These are phyloP conservation scores for Euphrasia arctica DNA, from an alignment of 305 asterid genomes.

Conservation along the genomic window DNA sequence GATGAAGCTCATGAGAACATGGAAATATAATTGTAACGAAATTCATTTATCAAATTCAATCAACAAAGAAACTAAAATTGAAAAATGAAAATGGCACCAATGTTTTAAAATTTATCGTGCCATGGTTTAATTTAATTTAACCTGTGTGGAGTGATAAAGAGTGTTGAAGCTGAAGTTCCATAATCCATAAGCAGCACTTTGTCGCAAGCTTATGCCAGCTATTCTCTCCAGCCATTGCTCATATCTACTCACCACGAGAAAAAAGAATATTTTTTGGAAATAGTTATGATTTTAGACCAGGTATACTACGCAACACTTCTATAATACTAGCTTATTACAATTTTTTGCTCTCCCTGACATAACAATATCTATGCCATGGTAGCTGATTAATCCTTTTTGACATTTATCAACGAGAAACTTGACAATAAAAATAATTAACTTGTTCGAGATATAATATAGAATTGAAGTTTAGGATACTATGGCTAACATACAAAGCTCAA, in stretches of 20 bases:
- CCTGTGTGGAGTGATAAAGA: conserved; percentile 94
- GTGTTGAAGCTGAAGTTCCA: conserved; percentile 93
- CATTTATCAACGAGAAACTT: background rate
- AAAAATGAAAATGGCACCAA: conserved; percentile 1
- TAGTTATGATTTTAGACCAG: conserved; percentile 16
- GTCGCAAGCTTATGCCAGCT: conserved; percentile 80
- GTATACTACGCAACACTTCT: conserved; percentile 17
- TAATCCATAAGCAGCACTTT: conserved; percentile 94
- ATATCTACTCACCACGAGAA: conserved; percentile 49
- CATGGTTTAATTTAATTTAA: conserved; percentile 33
- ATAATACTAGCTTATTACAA: conserved; percentile 14
- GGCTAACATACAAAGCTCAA: too few relatives aligned
- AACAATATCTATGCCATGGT: background rate
- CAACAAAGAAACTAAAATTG: background rate
- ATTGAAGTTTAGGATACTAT: too few relatives aligned
- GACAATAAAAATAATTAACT: background rate
- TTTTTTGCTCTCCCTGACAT: background rate
- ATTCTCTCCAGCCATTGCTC: conserved; percentile 71
- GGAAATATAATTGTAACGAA: background rate
- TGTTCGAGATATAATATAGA: background rate
- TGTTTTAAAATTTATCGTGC: conserved; percentile 1
- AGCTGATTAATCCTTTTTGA: background rate
- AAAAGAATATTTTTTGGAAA: conserved; percentile 1
- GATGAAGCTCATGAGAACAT: conserved; percentile 2
- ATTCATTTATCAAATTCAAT: background rate